Conservation (phyloP, 768 basidiomycete genomes). For the Tylopilus rubrobrunneus region DNA sequence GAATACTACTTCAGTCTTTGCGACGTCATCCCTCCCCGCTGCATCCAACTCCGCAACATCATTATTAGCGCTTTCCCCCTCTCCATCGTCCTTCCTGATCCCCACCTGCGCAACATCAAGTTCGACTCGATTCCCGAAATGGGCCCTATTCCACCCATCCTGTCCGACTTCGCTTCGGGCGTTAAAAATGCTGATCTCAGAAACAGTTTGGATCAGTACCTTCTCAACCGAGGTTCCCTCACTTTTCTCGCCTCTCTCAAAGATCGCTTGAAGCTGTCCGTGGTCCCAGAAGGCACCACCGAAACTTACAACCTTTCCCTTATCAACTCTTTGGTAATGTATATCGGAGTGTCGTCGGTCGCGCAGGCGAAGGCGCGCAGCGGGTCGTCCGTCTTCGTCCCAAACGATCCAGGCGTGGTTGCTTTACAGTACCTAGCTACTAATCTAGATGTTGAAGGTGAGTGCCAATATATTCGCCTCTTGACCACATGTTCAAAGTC, state of each 20-base stretch:
- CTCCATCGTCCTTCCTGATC: constrained; percentile 76
- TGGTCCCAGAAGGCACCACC: constrained; percentile 39
- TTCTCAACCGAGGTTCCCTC: constrained; percentile 69
- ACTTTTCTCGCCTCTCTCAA: constrained; percentile 75
- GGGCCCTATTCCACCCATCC: constrained; percentile 86
- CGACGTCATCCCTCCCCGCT: constrained; percentile 87
- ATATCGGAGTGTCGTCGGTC: constrained; percentile 90
- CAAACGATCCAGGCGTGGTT: constrained; percentile 80
- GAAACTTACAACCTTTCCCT: constrained; percentile 84
- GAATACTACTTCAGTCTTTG: constrained; percentile 96
- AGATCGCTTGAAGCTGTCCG: constrained; percentile 62
- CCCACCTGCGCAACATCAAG: constrained; percentile 70
- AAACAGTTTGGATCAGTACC: constrained; percentile 76
- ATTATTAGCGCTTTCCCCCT: constrained; percentile 94
- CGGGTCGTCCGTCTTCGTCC: constrained; percentile 75
- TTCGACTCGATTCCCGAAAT: constrained; percentile 82
- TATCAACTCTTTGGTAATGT: constrained; percentile 93
- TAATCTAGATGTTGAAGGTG: constrained; percentile 90
- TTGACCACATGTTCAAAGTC: background rate
- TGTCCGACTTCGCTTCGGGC: constrained; percentile 85
- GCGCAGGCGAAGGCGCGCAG: constrained; percentile 84
- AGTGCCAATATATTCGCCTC: constrained; percentile 16
- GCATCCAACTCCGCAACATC: constrained; percentile 95
- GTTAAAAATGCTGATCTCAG: constrained; percentile 81
- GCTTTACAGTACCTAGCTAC: constrained; percentile 78